Base-by-base conservation (phyloP, 2,329 filamentous ascomycete species). In the Thielaviopsis musarum region DNA sequence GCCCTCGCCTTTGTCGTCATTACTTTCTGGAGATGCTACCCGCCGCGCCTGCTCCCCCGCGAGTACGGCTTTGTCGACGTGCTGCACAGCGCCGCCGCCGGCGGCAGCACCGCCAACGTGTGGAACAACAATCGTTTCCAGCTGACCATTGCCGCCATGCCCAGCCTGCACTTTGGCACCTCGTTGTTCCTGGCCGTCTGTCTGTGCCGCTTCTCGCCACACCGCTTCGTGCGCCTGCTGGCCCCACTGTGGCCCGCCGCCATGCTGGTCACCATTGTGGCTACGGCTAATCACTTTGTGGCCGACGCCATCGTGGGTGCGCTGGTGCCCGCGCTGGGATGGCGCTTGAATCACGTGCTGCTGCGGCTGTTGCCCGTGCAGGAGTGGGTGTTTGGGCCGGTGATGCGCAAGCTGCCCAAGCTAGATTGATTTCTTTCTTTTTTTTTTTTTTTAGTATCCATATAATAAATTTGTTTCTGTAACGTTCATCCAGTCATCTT, bases 121-220 rank as follows among this genome's bases (percentile, higher is more conserved):
- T 76, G 73, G 74, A 74, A 70, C 19, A 68, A 74, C 58, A 77
- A 76, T 62, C 67, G 68, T 21, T 75, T 74, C 59, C 73, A 74
- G 63, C 65, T 76, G 12, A 76, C 73, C 7, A 75, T 76, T 61
- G 74, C 74, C 0, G 75, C 74, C 26, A 77, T 77, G 74, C 74
- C 74, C 1, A 74, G 71, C 19, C 65, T 77, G 15, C 75, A 77
- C 63, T 77, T 75, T 62, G 75, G 74, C 30, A 73, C 70, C 0
- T 65, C 71, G 0, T 64, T 71, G 2, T 71, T 71, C 59, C 65
- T 73, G 13, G 69, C 68, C 2, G 65, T 70, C 5, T 70, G 65
- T 24, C 59, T 72, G 26, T 64, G 67, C 12, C 69, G 65, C 7
- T 75, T 71, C 63, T 72, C 72, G 10, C 73, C 72, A 1, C 74